These are phyloP conservation scores for Mortierella sp. DNA, from an alignment of 371 early-diverging fungal genomes.

Conservation along the genomic window DNA sequence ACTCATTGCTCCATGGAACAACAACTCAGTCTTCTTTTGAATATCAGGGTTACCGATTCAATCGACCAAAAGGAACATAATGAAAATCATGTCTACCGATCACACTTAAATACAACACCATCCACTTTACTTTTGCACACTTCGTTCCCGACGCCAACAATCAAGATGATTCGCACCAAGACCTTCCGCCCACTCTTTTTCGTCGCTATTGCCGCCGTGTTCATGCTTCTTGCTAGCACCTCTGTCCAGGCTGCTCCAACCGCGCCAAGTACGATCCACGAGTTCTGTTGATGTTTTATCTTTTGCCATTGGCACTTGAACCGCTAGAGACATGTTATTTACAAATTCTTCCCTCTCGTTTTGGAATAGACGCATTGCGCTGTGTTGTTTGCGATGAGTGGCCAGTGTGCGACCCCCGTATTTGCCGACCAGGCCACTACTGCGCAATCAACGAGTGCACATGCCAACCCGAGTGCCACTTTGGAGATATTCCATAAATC, in stretches of 20 bases:
- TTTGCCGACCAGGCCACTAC: not conserved
- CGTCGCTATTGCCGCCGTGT: not conserved
- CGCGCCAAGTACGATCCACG: not conserved
- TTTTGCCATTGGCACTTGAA: too few relatives aligned
- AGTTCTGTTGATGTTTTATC: too few relatives aligned
- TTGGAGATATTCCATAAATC: not conserved
- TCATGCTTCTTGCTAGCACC: not conserved
- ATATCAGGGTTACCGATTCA: too few relatives aligned
- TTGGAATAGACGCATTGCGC: not conserved
- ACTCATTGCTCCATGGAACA: too few relatives aligned
- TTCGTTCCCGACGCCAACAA: too few relatives aligned
- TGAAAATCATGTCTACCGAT: too few relatives aligned
- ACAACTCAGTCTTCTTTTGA: too few relatives aligned
- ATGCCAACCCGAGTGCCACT: not conserved
- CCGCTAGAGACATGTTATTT: too few relatives aligned
- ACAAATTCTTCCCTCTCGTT: not conserved
- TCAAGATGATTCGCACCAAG: not conserved
- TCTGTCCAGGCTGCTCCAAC: not conserved
- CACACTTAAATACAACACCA: too few relatives aligned
- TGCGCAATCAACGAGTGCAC: not conserved
- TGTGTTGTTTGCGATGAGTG: not conserved
- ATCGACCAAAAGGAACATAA: too few relatives aligned
- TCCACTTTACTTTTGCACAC: too few relatives aligned
- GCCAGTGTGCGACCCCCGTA: not conserved
- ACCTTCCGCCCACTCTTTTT: not conserved